Conservation (phyloP, 2,329 filamentous ascomycete species). For the Epichloe typhina region DNA sequence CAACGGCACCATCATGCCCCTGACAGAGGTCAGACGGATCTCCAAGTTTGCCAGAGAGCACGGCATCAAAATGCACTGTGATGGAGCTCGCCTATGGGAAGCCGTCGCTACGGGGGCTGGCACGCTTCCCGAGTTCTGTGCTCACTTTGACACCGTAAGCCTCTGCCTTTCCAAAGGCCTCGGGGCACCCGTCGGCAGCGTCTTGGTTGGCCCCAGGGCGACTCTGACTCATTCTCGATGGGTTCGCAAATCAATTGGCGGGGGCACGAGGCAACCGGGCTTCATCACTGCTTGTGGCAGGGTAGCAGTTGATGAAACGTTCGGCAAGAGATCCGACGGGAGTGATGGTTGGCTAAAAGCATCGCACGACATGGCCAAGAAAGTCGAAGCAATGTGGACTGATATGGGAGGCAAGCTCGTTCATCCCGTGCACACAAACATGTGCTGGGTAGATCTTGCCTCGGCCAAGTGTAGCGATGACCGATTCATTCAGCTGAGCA, state of each 20-base stretch:
- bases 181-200: constrained; percentile 67
- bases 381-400: constrained; percentile 57
- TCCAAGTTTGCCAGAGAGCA: constrained; percentile 52
- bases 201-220: constrained; percentile 43
- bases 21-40: constrained; percentile 58
- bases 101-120: constrained; percentile 60
- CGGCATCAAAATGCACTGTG: constrained; percentile 58
- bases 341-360: constrained; percentile 43
- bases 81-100: constrained; percentile 74
- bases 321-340: constrained; percentile 23
- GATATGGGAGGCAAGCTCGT: constrained; percentile 53
- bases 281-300: constrained; percentile 58
- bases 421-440: constrained; percentile 74
- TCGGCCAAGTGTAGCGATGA: constrained; percentile 34
- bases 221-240: constrained; percentile 27
- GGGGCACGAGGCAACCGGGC: constrained; percentile 60
- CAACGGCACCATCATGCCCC: constrained; percentile 63
- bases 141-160: constrained; percentile 59
- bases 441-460: constrained; percentile 72
- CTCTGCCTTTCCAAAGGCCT: constrained; percentile 75
- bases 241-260: constrained; percentile 58
- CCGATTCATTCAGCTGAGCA: constrained; percentile 26
- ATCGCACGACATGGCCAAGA: constrained; percentile 50
- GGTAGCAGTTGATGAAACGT: constrained; percentile 46
- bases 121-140: constrained; percentile 51